Base-by-base conservation (phyloP, 495 filamentous ascomycete genomes). In the Extremus antarcticus region DNA sequence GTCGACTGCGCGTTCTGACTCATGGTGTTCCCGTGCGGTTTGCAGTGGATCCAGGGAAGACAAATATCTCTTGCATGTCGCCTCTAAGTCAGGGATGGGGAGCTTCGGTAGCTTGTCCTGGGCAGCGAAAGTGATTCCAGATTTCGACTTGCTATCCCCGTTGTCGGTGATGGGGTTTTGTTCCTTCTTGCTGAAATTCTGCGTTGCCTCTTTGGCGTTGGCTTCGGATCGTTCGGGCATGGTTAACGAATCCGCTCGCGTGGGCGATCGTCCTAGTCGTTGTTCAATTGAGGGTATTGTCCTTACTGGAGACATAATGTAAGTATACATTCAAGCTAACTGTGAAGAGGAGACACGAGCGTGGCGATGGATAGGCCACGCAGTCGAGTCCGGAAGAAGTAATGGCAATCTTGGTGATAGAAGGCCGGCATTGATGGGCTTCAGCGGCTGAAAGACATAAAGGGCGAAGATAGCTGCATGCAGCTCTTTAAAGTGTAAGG, bases 31-130 rank as follows among this genome's bases (percentile, higher is more conserved):
- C 53, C 88, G 79, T 0, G 73, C 68, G 17, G 76, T 79, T 69
- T 98, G 92, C 35, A 98, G 71, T 1, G 90, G 89, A 60, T 80
- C 81, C 50, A 98, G 72, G n/a, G 85, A 81, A 13, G 82, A 74
- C 1, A 94, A 72, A 65, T 96, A 95, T 62, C 82, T 89, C 60
- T 81, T 77, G 64, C 85, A 88, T 3, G 86, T 90, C 55, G 71
- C 72, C 52, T 90, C 86, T 13, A 98, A 77, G n/a, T 94, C 88
- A 2, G 94, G 91, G 53, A 98, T 95, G 19, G 92, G 92, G 23
- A 98, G 74, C 69, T 94, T 95, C 11, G 89, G 87, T 2, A 98
- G 77, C 59, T 82, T 82, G 55, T 95, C 90, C 66, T 98, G 90
- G 55, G 81, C 76, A 35, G 90, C 85, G 70, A 88, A 98, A 0